These are phyloP conservation scores for Apostasia ramifera DNA, from an alignment of 106 monocot species.

Conservation along the genomic window DNA sequence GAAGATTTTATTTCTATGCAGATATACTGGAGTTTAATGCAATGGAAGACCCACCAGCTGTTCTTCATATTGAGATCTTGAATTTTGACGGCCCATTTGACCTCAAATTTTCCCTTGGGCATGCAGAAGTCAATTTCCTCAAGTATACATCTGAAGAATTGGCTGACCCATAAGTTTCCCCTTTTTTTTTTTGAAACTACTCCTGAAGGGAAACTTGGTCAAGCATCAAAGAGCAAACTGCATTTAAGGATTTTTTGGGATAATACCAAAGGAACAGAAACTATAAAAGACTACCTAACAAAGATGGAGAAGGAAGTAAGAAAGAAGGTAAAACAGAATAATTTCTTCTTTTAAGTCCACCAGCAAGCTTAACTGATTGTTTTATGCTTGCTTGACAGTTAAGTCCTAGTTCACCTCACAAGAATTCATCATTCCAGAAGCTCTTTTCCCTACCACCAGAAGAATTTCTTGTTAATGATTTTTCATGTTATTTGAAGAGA, in stretches of 20 bases:
- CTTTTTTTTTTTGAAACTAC: too few species aligned
- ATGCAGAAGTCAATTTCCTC: conserved; percentile 60
- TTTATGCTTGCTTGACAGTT: conserved; percentile 26
- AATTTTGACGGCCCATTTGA: conserved; percentile 67
- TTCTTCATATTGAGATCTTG: conserved; percentile 48
- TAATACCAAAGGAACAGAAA: conserved; percentile 44
- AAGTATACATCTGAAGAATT: conserved; percentile 39
- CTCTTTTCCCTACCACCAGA: conserved; percentile 58
- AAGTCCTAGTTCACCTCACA: conserved; percentile 39
- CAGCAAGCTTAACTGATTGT: not conserved
- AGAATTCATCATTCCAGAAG: conserved; percentile 56
- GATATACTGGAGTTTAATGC: conserved; percentile 79
- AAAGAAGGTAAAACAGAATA: conserved; percentile 41
- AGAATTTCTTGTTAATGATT: conserved; percentile 62
- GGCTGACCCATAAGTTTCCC: conserved; percentile 62
- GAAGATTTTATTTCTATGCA: conserved; percentile 7
- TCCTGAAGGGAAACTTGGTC: conserved; percentile 46
- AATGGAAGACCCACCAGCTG: conserved; percentile 66
- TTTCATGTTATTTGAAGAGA: conserved; percentile 54
- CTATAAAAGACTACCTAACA: conserved; percentile 37
- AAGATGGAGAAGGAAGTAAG: conserved; percentile 82
- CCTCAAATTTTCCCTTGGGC: conserved; percentile 36
- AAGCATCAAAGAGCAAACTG: conserved; percentile 33
- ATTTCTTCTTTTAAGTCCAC: not conserved
- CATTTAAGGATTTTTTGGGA: conserved; percentile 62